Evolutionary conservation across 345 rosid genomes (phyloP).

Genomic region (Moringa oleifera): DNA sequence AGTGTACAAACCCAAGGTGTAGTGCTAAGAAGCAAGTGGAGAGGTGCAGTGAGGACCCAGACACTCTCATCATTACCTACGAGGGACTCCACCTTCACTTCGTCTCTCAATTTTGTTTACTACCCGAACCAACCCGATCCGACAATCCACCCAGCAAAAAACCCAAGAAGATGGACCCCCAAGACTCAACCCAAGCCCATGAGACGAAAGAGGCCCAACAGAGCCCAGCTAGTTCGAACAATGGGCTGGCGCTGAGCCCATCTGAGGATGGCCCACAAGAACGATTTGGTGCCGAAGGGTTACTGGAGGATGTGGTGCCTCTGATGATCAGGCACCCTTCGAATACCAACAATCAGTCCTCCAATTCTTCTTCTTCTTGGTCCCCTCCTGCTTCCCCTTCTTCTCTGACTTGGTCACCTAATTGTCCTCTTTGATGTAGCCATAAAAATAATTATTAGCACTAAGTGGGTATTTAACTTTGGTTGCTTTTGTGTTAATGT

Average conservation of each 20-base stretch:
- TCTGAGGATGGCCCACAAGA: slow-evolving; percentile 9
- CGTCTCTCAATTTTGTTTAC: slow-evolving; percentile 33
- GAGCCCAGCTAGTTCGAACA: slow-evolving; percentile 1
- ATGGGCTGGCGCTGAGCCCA: not conserved
- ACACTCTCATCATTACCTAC: slow-evolving; percentile 65
- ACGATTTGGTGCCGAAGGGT: slow-evolving; percentile 27
- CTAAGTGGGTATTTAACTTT: too few relatives aligned
- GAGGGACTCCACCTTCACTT: slow-evolving; percentile 86
- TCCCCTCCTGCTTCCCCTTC: slow-evolving; percentile 50
- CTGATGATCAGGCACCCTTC: slow-evolving; percentile 42
- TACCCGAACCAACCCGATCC: slow-evolving; percentile 22
- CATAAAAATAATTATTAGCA: slow-evolving; percentile 1
- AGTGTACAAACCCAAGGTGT: slow-evolving; percentile 78
- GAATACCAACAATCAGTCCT: slow-evolving; percentile 8
- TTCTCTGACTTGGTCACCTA: slow-evolving; percentile 38
- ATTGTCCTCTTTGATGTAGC: slow-evolving; percentile 18
- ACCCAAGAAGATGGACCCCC: slow-evolving; percentile 23
- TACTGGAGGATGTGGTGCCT: slow-evolving; percentile 81
- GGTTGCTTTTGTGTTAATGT: too few relatives aligned
- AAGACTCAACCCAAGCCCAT: slow-evolving; percentile 19
- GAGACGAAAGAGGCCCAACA: slow-evolving; percentile 10
- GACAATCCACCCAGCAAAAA: slow-evolving; percentile 34
- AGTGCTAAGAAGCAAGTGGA: slow-evolving; percentile 87
- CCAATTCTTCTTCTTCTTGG: slow-evolving; percentile 26
- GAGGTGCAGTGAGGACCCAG: slow-evolving; percentile 57